Percentiles rank a stretch among this genome's conserved stretches.
Evolutionary conservation across 768 basidiomycete genomes (phyloP).

Genomic region (Russula compacta): DNA sequence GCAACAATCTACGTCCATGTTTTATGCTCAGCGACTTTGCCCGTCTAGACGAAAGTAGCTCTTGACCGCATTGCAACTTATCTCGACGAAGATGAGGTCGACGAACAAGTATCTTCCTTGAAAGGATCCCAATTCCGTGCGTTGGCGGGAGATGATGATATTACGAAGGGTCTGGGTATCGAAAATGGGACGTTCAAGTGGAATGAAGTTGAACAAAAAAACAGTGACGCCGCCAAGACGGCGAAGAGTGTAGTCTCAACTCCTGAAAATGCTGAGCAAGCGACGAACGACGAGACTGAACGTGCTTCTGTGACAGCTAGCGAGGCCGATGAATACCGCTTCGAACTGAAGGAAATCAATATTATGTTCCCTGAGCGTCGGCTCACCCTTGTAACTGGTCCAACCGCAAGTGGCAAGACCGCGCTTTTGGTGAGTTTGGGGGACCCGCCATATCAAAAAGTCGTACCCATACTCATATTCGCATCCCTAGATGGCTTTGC

Average conservation of each 20-base stretch:
- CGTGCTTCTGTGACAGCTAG: slow-evolving; percentile 16
- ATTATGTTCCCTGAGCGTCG: slow-evolving; percentile 65
- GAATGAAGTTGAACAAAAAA: slow-evolving; percentile 39
- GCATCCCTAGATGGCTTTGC: slow-evolving; percentile 46
- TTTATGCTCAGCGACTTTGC: not conserved
- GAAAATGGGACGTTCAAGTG: slow-evolving; percentile 46
- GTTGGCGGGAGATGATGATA: slow-evolving; percentile 19
- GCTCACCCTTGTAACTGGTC: slow-evolving; percentile 65
- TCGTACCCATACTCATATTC: not conserved
- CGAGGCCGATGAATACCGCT: slow-evolving; percentile 36
- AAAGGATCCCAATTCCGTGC: slow-evolving; percentile 31
- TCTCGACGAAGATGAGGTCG: slow-evolving; percentile 54
- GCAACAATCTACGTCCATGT: not conserved
- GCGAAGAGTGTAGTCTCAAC: not conserved
- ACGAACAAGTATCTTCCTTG: slow-evolving; percentile 48
- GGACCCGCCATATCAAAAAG: not conserved
- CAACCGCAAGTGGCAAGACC: slow-evolving; percentile 79
- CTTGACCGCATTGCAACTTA: slow-evolving; percentile 52
- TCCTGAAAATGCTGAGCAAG: slow-evolving; percentile 11
- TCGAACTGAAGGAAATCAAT: slow-evolving; percentile 58
- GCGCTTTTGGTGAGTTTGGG: slow-evolving; percentile 49
- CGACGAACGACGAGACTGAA: slow-evolving; percentile 22
- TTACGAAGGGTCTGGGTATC: slow-evolving; percentile 37
- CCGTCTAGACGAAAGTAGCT: slow-evolving; percentile 41
- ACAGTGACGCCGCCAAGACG: slow-evolving; percentile 21